Conservation (phyloP, 352 stramenopile species). For the Phytophthora syringae region DNA sequence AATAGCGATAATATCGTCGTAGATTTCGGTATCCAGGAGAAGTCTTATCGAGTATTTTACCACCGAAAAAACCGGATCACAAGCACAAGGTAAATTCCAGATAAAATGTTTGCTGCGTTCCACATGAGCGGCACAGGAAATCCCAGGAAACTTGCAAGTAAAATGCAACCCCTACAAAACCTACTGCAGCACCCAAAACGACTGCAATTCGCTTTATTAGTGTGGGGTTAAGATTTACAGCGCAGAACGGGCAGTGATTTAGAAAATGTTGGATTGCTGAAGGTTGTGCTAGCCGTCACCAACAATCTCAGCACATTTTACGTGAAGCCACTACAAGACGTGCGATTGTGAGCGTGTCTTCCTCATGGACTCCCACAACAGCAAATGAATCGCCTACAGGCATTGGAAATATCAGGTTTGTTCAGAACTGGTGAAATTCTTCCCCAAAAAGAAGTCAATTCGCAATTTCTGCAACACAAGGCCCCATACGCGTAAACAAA, state of each 20-base stretch:
- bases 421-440: background rate
- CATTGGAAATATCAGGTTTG: background rate
- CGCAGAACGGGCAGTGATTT: background rate
- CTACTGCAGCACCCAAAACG: background rate
- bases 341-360: constrained; percentile 2
- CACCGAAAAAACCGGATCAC: background rate
- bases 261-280: background rate
- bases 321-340: background rate
- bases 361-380: background rate
- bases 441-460: background rate
- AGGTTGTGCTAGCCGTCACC: background rate
- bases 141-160: background rate
- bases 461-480: background rate
- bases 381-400: background rate
- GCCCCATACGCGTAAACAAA: too few relatives aligned
- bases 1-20: background rate
- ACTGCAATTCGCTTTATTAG: background rate
- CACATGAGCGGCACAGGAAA: constrained; percentile 4
- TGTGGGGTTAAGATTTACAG: background rate
- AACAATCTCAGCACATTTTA: background rate
- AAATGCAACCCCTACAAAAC: background rate
- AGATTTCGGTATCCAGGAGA: background rate
- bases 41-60: background rate
- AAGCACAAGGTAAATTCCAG: background rate
- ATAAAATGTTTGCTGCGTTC: background rate